A percentile compares a stretch with the other conserved stretches of the same genome.
Evolutionary conservation across 768 basidiomycete species (phyloP).

Genomic region (Mrakia frigida): DNA sequence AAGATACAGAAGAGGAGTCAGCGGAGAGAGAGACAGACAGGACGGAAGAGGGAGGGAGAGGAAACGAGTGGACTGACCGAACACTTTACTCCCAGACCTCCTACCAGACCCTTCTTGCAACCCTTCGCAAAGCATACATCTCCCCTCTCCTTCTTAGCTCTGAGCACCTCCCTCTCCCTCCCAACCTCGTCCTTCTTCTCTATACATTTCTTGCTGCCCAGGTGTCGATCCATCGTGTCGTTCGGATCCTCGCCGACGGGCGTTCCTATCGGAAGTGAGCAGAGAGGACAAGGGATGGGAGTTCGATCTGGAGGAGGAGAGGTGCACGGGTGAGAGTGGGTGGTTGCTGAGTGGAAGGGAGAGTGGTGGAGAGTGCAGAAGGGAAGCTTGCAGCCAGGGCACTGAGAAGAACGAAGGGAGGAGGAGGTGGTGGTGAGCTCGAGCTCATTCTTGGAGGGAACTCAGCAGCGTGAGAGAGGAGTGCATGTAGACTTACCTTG

Average conservation of each 20-base stretch:
- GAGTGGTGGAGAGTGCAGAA: conserved; percentile 79
- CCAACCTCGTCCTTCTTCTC: conserved; percentile 55
- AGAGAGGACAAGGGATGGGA: conserved; percentile 72
- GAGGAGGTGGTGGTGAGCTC: background rate
- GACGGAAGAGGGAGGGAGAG: background rate
- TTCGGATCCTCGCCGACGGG: conserved; percentile 77
- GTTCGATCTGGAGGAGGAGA: conserved; percentile 65
- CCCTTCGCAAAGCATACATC: conserved; percentile 65
- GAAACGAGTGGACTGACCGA: conserved; percentile 54
- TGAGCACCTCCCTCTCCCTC: conserved; percentile 59
- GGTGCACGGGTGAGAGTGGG: conserved; percentile 61
- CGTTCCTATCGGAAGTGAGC: conserved; percentile 67
- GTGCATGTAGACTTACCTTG: conserved; percentile 34
- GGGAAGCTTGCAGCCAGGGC: conserved; percentile 63
- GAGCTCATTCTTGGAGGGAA: background rate
- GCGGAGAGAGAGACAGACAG: background rate
- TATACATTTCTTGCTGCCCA: conserved; percentile 60
- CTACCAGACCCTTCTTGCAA: conserved; percentile 14
- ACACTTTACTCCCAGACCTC: conserved; percentile 50
- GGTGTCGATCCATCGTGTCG: conserved; percentile 69
- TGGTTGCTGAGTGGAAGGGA: conserved; percentile 48
- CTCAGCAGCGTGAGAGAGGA: background rate
- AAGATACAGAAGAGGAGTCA: conserved; percentile 3
- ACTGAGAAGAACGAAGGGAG: conserved; percentile 44
- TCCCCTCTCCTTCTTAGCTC: conserved; percentile 45